Percentiles rank a stretch among this genome's conserved stretches.
Conservation (phyloP, 768 basidiomycete genomes). For the Mycena kentingensis region DNA sequence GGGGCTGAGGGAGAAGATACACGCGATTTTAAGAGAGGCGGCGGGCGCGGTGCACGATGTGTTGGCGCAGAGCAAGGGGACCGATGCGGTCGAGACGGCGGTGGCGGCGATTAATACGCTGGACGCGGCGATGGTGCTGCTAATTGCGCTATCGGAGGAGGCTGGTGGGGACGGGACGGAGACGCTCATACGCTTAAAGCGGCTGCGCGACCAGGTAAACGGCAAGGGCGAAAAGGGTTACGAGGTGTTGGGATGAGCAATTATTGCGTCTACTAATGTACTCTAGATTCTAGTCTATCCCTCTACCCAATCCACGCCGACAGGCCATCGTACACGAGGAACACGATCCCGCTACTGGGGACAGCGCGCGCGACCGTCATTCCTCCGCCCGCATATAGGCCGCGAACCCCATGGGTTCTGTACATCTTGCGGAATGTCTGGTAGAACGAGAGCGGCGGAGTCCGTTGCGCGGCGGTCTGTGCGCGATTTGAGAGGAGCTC, state of each 20-base stretch:
- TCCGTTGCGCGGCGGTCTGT: conserved; percentile 20
- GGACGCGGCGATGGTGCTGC: conserved; percentile 16
- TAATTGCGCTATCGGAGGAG: conserved; percentile 21
- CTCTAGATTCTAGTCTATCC: conserved; percentile 2
- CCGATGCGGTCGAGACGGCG: conserved; percentile 17
- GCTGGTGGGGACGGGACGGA: conserved; percentile 11
- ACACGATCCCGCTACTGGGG: conserved; percentile 91
- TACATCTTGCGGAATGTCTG: conserved; percentile 71
- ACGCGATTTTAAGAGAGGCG: background rate
- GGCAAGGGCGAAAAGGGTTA: conserved; percentile 13
- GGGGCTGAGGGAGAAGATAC: background rate
- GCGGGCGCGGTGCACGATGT: background rate
- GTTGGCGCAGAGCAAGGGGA: background rate
- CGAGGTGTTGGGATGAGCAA: conserved; percentile 17
- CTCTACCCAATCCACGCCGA: conserved; percentile 43
- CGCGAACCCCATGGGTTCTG: conserved; percentile 70
- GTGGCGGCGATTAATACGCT: conserved; percentile 8
- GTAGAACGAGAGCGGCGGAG: conserved; percentile 4
- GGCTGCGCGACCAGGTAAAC: conserved; percentile 10
- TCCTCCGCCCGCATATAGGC: conserved; percentile 91
- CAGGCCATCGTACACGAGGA: conserved; percentile 87
- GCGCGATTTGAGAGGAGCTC: conserved; percentile 65
- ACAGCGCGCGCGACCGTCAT: conserved; percentile 85
- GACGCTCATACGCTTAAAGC: conserved; percentile 5
- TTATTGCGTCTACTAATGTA: background rate